These are phyloP conservation scores for Quambalaria eucalypti DNA, from an alignment of 1,284 basidiomycete species.

Conservation along the genomic window DNA sequence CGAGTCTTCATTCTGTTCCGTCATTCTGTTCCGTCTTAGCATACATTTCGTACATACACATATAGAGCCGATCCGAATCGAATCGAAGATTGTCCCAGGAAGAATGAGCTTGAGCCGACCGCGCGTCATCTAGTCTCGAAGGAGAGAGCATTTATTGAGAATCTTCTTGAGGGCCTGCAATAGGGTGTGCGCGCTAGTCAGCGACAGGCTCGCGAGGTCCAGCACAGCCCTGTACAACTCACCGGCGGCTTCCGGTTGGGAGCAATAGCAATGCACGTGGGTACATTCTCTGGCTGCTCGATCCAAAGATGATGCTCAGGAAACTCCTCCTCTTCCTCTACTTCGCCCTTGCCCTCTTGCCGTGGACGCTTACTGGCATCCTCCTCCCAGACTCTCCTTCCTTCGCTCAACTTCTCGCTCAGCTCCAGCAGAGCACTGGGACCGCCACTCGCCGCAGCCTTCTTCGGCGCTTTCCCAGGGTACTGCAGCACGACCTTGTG, in stretches of 20 bases:
- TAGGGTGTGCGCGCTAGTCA: no score
- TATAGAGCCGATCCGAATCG: not conserved
- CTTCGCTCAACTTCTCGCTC: constrained; percentile 31
- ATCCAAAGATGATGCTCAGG: constrained; percentile 53
- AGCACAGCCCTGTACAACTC: not conserved
- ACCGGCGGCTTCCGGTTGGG: constrained; percentile 52
- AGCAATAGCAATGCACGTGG: constrained; percentile 55
- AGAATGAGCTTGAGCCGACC: not conserved
- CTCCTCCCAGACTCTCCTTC: constrained; percentile 9
- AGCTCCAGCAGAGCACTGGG: constrained; percentile 44
- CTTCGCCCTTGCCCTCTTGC: not conserved
- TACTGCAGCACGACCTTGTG: constrained; percentile 45
- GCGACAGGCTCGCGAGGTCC: not conserved
- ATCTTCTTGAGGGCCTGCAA: constrained; percentile 47
- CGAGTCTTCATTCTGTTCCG: no score
- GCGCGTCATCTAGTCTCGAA: constrained; percentile 44
- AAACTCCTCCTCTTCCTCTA: constrained; percentile 16
- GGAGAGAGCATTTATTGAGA: constrained; percentile 49
- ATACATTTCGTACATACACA: not conserved
- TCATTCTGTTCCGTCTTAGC: not conserved
- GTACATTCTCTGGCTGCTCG: constrained; percentile 54
- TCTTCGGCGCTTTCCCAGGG: constrained; percentile 6
- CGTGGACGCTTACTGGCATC: not conserved
- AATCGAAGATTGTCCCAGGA: not conserved
- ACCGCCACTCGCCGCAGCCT: constrained; percentile 12